These are phyloP conservation scores for Fusarium sp. DNA, from an alignment of 2,329 filamentous ascomycete species.

Conservation along the genomic window DNA sequence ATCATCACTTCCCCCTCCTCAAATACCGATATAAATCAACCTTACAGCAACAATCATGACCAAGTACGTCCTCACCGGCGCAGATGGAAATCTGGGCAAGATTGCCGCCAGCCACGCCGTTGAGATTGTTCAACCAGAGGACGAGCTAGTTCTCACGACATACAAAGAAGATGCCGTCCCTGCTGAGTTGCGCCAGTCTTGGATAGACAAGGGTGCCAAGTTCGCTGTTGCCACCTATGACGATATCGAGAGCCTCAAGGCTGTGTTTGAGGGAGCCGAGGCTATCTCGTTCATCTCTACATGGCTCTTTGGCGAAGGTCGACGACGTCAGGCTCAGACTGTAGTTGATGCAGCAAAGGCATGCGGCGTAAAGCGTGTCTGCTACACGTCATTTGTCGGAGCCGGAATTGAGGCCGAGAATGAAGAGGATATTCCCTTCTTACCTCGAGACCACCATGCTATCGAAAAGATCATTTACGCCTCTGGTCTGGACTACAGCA, in stretches of 20 bases:
- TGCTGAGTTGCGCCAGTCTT: conserved; percentile 17
- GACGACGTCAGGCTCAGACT: conserved; percentile 33
- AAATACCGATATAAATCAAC: not conserved
- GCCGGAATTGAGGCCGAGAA: conserved; percentile 40
- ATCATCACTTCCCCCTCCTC: not conserved
- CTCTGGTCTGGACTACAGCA: conserved; percentile 37
- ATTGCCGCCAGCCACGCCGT: conserved; percentile 37
- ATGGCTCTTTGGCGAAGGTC: conserved; percentile 39
- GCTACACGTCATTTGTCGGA: conserved; percentile 41
- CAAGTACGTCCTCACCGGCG: conserved; percentile 41
- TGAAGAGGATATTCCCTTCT: conserved; percentile 42
- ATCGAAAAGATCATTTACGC: conserved; percentile 39
- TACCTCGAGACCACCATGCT: conserved; percentile 39
- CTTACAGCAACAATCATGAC: conserved; percentile 26
- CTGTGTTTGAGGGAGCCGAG: conserved; percentile 40
- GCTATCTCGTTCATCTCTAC: conserved; percentile 41
- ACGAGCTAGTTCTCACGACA: conserved; percentile 39
- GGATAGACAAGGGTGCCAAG: conserved; percentile 38
- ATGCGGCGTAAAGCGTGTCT: conserved; percentile 38
- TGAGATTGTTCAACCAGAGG: conserved; percentile 36
- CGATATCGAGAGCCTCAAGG: conserved; percentile 37
- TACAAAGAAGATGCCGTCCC: conserved; percentile 39
- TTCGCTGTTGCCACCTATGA: conserved; percentile 36
- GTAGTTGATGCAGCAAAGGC: conserved; percentile 39
- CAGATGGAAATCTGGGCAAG: conserved; percentile 40